Evolutionary conservation across 1,284 basidiomycete species (phyloP).

Genomic region (Chondrostereum purpureum): DNA sequence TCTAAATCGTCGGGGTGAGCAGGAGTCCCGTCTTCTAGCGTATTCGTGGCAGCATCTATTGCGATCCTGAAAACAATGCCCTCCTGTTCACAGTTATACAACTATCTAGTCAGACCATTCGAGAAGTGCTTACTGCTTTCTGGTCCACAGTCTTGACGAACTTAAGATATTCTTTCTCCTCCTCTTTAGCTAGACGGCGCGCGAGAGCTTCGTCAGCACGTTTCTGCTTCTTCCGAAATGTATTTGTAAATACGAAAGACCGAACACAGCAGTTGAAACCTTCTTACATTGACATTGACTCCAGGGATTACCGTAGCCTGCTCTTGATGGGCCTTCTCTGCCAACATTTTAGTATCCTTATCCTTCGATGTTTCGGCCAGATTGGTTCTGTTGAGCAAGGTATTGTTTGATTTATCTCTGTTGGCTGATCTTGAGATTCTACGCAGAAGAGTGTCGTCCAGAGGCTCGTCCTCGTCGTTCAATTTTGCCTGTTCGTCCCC

Average conservation of each 20-base stretch:
- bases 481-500: neutral
- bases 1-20: slow-evolving; percentile 13
- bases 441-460: too few species aligned
- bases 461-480: neutral
- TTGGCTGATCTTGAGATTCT: too few species aligned
- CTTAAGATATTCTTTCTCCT: slow-evolving; percentile 9
- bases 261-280: too few species aligned
- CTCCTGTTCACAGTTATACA: slow-evolving; percentile 5
- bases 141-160: slow-evolving; percentile 6
- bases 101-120: neutral
- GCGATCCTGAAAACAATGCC: slow-evolving; percentile 13
- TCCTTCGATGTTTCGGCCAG: too few species aligned
- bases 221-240: slow-evolving; percentile 12
- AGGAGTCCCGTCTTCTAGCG: slow-evolving; percentile 11
- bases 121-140: slow-evolving; percentile 1
- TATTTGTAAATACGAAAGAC: too few species aligned
- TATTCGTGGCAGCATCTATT: slow-evolving; percentile 8
- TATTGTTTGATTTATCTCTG: too few species aligned
- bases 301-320: too few species aligned
- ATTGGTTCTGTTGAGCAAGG: too few species aligned
- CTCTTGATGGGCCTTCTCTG: too few species aligned
- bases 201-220: slow-evolving; percentile 13
- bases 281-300: too few species aligned
- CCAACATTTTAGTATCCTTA: too few species aligned
- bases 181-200: slow-evolving; percentile 7